These are phyloP conservation scores for Amylostereum chailletii DNA, from an alignment of 1,284 basidiomycete species.

Conservation along the genomic window DNA sequence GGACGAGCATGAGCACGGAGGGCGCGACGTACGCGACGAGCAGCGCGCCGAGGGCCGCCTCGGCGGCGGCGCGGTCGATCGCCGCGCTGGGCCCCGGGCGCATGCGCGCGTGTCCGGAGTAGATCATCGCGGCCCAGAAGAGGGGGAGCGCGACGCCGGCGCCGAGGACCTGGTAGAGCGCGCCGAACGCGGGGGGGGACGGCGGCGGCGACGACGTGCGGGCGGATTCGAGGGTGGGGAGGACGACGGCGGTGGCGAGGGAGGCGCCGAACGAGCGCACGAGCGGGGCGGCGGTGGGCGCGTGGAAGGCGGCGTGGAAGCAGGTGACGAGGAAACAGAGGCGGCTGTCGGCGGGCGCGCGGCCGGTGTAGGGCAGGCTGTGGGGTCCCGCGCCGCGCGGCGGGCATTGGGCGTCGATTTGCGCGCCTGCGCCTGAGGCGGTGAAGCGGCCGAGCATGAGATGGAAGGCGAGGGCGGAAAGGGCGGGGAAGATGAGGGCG, in stretches of 20 bases:
- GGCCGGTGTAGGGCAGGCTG: slow-evolving; percentile 24
- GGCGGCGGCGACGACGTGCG: slow-evolving; percentile 8
- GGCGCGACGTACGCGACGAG: slow-evolving; percentile 28
- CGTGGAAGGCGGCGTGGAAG: slow-evolving; percentile 27
- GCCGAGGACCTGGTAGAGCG: slow-evolving; percentile 7
- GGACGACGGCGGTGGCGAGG: slow-evolving; percentile 12
- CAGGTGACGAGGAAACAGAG: slow-evolving; percentile 32
- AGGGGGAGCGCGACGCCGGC: slow-evolving; percentile 28
- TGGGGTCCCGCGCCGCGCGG: too few species aligned
- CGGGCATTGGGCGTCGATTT: too few species aligned
- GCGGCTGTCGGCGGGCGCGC: slow-evolving; percentile 18
- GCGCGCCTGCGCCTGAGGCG: too few species aligned
- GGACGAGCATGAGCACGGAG: slow-evolving; percentile 24
- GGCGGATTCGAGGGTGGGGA: slow-evolving; percentile 21
- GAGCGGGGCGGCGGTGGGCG: slow-evolving; percentile 16
- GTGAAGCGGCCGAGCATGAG: too few species aligned
- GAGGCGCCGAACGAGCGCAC: slow-evolving; percentile 21
- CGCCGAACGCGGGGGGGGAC: slow-evolving; percentile 3
- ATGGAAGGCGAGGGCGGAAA: too few species aligned
- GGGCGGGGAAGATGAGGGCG: too few species aligned
- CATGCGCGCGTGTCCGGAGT: slow-evolving; percentile 21
- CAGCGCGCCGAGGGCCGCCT: slow-evolving; percentile 33
- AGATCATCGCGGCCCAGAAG: slow-evolving; percentile 33
- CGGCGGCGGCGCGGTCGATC: slow-evolving; percentile 30
- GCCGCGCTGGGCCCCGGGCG: background rate